phyloP scores from a whole-genome alignment of 1,284 basidiomycete genomes.

The Chondrostereum purpureum region DNA sequence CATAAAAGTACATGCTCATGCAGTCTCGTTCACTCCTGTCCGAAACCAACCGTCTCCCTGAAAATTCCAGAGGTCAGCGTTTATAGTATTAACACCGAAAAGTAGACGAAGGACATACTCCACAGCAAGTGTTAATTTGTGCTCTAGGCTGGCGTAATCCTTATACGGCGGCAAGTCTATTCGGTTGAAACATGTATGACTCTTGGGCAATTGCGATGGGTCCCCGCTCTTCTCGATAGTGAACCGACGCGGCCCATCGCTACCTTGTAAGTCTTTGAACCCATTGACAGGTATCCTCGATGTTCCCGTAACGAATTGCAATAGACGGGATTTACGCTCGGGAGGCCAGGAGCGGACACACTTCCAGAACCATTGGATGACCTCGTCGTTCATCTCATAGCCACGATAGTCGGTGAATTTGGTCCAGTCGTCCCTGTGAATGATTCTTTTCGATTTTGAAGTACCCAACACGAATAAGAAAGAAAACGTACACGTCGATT shows the following conservation, averaged over 20 bases:
- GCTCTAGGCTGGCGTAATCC: conserved; percentile 84
- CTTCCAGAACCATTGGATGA: conserved; percentile 99
- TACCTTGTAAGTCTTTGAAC: conserved; percentile 98
- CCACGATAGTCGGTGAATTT: conserved; percentile 84
- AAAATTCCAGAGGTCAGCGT: conserved; percentile 7
- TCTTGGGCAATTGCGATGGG: conserved; percentile 82
- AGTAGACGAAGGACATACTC: conserved; percentile 51
- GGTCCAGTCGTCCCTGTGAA: conserved; percentile 72
- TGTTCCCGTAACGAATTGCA: conserved; percentile 98
- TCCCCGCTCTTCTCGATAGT: conserved; percentile 97
- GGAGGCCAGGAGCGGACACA: conserved; percentile 94
- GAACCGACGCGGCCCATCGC: conserved; percentile 91
- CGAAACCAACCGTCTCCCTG: conserved; percentile 62
- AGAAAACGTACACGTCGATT: conserved; percentile 77
- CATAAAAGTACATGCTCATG: background rate
- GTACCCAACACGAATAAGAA: background rate
- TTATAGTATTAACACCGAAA: conserved; percentile 7
- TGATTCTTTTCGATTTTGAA: conserved; percentile 2
- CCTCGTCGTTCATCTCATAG: conserved; percentile 85
- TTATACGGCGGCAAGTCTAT: conserved; percentile 90
- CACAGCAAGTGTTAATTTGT: conserved; percentile 85
- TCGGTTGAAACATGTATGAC: conserved; percentile 89
- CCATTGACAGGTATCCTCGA: conserved; percentile 97
- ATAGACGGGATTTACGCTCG: conserved; percentile 88
- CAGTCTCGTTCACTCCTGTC: conserved; percentile 33